These are phyloP conservation scores for Picea mariana DNA, from an alignment of 83 land plant genomes.

Conservation along the genomic window DNA sequence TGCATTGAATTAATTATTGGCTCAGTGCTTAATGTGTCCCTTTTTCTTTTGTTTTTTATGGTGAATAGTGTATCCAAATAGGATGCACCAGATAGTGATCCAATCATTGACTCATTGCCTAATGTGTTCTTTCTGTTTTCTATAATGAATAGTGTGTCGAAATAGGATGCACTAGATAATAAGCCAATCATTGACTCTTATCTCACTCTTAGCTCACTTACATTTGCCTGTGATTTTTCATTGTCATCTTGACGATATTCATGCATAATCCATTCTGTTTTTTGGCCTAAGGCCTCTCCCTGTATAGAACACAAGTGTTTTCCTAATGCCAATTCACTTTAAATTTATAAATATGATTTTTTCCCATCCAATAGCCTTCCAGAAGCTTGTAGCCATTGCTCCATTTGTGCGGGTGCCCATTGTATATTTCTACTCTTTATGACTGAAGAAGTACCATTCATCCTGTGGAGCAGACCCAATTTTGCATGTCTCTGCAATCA, in stretches of 20 bases:
- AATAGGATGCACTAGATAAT: too few species aligned
- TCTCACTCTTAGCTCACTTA: neutral
- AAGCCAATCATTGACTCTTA: too few species aligned
- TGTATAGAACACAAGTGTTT: conserved; percentile 75
- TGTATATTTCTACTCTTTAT: conserved; percentile 78
- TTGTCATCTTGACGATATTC: conserved; percentile 57
- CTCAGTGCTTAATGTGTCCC: too few species aligned
- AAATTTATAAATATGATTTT: conserved; percentile 57
- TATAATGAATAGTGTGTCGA: too few species aligned
- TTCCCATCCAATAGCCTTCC: conserved; percentile 88
- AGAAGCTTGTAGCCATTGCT: conserved; percentile 67
- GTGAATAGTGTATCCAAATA: too few species aligned
- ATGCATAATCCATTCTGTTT: conserved; percentile 88
- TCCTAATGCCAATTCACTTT: conserved; percentile 75
- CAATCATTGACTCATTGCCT: too few species aligned
- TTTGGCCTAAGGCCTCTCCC: conserved; percentile 79
- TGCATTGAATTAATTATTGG: too few species aligned
- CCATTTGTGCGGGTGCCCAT: conserved; percentile 76
- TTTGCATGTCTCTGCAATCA: conserved; percentile 53
- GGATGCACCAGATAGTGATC: too few species aligned
- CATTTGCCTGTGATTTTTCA: conserved; percentile 32
- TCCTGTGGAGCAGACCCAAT: conserved; percentile 59
- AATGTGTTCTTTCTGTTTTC: too few species aligned
- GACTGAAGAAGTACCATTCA: conserved; percentile 83
- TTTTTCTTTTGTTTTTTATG: too few species aligned